A percentile compares a stretch with the other conserved stretches of the same genome.
Conservation (phyloP, 495 filamentous ascomycete genomes). For the Penicillium coffeae region DNA sequence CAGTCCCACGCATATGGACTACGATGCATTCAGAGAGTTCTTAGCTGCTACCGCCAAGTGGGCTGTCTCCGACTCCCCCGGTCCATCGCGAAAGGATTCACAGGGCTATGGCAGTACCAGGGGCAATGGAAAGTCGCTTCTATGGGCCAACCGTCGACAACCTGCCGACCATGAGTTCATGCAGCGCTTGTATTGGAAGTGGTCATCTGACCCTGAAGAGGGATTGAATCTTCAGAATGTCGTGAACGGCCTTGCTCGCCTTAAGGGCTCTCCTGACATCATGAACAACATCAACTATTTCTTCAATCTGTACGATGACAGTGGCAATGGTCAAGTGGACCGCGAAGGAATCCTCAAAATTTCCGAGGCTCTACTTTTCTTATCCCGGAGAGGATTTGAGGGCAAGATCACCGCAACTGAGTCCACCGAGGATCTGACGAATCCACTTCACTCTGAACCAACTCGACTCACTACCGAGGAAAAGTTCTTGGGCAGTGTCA, state of each 20-base stretch:
- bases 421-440: constrained; percentile 32
- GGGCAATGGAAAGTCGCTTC: constrained; percentile 43
- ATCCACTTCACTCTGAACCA: constrained; percentile 22
- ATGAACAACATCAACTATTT: constrained; percentile 98
- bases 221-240: constrained; percentile 83
- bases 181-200: constrained; percentile 79
- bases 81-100: constrained; percentile 53
- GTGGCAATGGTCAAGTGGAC: constrained; percentile 88
- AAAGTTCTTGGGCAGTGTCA: constrained; percentile 83
- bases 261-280: constrained; percentile 90
- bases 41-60: constrained; percentile 83
- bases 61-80: constrained; percentile 79
- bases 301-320: constrained; percentile 94
- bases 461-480: constrained; percentile 59
- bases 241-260: constrained; percentile 79
- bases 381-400: constrained; percentile 82
- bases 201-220: constrained; percentile 75
- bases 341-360: constrained; percentile 93
- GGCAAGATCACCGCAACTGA: constrained; percentile 56
- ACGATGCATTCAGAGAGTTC: constrained; percentile 91
- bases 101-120: constrained; percentile 50
- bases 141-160: constrained; percentile 74
- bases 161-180: constrained; percentile 96
- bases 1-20: constrained; percentile 88
- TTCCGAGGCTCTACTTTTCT: constrained; percentile 89